Conservation (phyloP, 2,329 filamentous ascomycete genomes). For the Aspergillus spinulosporus region DNA sequence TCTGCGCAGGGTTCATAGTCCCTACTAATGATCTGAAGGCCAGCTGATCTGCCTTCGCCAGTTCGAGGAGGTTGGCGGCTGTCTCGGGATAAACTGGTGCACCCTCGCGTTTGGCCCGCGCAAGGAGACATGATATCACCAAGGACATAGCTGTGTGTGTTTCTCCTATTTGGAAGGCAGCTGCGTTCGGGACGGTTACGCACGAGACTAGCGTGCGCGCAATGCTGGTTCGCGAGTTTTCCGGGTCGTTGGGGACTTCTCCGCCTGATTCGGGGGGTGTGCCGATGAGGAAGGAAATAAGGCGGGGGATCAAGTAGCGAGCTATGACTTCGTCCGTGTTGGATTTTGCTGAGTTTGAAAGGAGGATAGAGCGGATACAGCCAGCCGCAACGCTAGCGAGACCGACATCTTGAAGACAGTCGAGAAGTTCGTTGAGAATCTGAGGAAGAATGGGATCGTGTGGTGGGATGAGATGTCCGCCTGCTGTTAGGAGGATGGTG, state of each 20-base stretch:
- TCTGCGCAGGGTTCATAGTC: constrained; percentile 68
- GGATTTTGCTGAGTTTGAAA: constrained; percentile 61
- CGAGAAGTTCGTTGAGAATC: constrained; percentile 77
- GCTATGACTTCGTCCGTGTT: constrained; percentile 71
- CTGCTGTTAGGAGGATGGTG: constrained; percentile 84
- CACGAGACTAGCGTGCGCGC: constrained; percentile 75
- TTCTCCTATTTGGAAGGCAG: constrained; percentile 29
- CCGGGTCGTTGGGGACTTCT: constrained; percentile 60
- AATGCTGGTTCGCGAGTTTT: constrained; percentile 69
- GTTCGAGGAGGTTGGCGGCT: constrained; percentile 72
- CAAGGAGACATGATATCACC: constrained; percentile 73
- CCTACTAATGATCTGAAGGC: constrained; percentile 74
- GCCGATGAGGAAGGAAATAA: constrained; percentile 70
- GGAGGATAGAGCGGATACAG: constrained; percentile 80
- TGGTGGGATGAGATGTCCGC: constrained; percentile 69
- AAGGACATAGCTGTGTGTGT: constrained; percentile 64
- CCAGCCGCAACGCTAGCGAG: constrained; percentile 82
- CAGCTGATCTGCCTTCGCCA: constrained; percentile 72
- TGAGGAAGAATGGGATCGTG: constrained; percentile 72
- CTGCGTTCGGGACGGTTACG: constrained; percentile 48
- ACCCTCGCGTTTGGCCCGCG: constrained; percentile 67
- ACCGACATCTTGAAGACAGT: constrained; percentile 67
- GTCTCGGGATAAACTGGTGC: constrained; percentile 66
- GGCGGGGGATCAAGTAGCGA: constrained; percentile 70
- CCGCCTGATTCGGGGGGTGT: constrained; percentile 55